Base-by-base conservation (phyloP, 495 filamentous ascomycete genomes). In the Penicillium alfredii region DNA sequence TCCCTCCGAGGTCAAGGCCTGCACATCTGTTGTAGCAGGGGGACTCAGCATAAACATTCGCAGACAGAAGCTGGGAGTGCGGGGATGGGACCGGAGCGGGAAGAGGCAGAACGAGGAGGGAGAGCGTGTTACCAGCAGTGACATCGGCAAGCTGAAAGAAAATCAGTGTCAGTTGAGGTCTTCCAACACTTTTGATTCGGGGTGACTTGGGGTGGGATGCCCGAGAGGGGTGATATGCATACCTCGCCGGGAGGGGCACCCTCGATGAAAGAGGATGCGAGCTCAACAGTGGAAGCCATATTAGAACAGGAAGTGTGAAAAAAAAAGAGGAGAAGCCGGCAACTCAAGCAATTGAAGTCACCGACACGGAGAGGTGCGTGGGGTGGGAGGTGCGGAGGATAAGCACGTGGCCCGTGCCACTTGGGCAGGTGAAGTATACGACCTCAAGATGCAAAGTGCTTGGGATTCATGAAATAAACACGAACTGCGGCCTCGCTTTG, bases 171-270 rank as follows among this genome's bases (percentile, higher is more conserved):
- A 25, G 23, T 25, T 4, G 23, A 25, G 23, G 23, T 25, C n/a
- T n/a, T n/a, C n/a, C n/a, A n/a, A n/a, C 27, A 30, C 15, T 30
- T 12, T 10, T 14, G n/a, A 25, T 25, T 25, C n/a, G n/a, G 37
- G 35, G 32, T 31, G 37, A 18, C 33, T 27, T 17, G 24, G 33
- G 27, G 24, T 21, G 25, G 24, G 30, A 14, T 31, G 13, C 28
- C 25, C 17, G 20, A 33, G 13, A 20, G 20, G 30, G 36, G 18
- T 42, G 30, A 37, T 16, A 5, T 32, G 56, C 72, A 49, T 78
- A 96, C 92, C 85, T 99, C 93, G 67, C 93, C 93, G 19, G 93
- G 93, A 27, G 92, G 92, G 53, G 92, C 87, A 59, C 87, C 86
- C 63, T 96, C 80, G 44, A 99, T 80, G 61, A 97, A 99, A 4